phyloP scores from a whole-genome alignment of 495 filamentous ascomycete genomes.

The Chaetomidium leptoderma region DNA sequence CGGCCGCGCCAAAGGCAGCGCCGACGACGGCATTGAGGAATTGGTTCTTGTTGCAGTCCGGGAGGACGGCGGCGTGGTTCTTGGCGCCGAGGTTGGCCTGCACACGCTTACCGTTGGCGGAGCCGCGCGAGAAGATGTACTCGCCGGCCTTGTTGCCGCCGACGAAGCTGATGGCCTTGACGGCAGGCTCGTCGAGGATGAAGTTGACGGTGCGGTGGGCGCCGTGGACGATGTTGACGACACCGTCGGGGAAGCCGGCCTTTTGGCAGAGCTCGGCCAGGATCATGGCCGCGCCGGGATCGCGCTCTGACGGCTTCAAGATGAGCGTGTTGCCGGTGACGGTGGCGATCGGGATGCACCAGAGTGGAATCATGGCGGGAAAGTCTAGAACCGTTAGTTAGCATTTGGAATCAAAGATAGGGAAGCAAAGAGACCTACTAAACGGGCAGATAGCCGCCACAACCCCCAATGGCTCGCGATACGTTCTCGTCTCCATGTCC shows the following conservation, averaged over 20 bases:
- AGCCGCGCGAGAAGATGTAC: conserved; percentile 91
- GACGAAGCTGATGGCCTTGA: conserved; percentile 98
- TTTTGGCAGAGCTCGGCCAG: conserved; percentile 86
- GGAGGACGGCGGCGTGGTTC: conserved; percentile 94
- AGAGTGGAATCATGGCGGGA: conserved; percentile 98
- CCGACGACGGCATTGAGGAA: conserved; percentile 91
- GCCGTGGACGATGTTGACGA: conserved; percentile 93
- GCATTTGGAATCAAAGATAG: conserved; percentile 1
- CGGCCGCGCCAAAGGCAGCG: conserved; percentile 93
- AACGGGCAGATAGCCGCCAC: conserved; percentile 98
- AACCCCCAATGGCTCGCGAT: conserved; percentile 88
- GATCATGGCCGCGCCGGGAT: conserved; percentile 98
- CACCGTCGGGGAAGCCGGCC: conserved; percentile 89
- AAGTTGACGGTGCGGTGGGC: conserved; percentile 90
- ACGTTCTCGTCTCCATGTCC: conserved; percentile 97
- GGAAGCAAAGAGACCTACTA: too few species aligned
- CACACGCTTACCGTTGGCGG: conserved; percentile 86
- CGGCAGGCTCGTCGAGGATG: conserved; percentile 89
- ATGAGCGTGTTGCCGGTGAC: conserved; percentile 92
- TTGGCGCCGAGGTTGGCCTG: conserved; percentile 98
- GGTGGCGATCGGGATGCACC: conserved; percentile 93
- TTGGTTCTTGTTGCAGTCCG: conserved; percentile 98
- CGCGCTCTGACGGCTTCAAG: conserved; percentile 95
- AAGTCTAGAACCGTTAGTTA: conserved; percentile 62
- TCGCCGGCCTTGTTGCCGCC: conserved; percentile 95